These are phyloP conservation scores for Alternaria sp. DNA, from an alignment of 2,329 filamentous ascomycete genomes.

Conservation along the genomic window DNA sequence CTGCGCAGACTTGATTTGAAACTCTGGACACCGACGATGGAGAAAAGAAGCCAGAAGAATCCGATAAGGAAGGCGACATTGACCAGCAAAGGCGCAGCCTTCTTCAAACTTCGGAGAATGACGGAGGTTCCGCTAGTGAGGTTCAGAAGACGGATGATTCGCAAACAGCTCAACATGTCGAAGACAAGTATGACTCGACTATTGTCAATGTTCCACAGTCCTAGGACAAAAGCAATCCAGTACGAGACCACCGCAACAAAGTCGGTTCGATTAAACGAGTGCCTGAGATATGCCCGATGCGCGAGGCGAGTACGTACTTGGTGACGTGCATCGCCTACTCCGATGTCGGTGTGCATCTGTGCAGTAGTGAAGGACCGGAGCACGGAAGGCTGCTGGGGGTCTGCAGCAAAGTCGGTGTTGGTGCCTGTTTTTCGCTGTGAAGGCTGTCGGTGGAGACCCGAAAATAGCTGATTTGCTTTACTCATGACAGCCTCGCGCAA, in stretches of 20 bases:
- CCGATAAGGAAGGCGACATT: constrained; percentile 93
- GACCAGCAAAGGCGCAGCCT: constrained; percentile 87
- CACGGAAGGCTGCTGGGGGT: constrained; percentile 66
- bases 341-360: constrained; percentile 61
- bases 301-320: constrained; percentile 86
- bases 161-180: constrained; percentile 93
- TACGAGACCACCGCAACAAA: constrained; percentile 94
- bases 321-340: constrained; percentile 70
- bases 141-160: constrained; percentile 87
- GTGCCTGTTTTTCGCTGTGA: constrained; percentile 63
- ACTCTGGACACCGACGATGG: constrained; percentile 94
- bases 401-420: constrained; percentile 38
- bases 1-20: constrained; percentile 67
- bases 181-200: constrained; percentile 82
- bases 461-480: constrained; percentile 78
- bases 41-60: constrained; percentile 98
- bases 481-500: constrained; percentile 75
- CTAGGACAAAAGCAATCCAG: constrained; percentile 86
- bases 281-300: constrained; percentile 87
- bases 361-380: constrained; percentile 77
- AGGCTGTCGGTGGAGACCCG: constrained; percentile 74
- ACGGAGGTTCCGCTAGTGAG: constrained; percentile 94
- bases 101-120: constrained; percentile 92
- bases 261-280: constrained; percentile 94
- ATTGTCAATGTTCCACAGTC: constrained; percentile 72